Base-by-base conservation (phyloP, 2,329 filamentous ascomycete genomes). In the Chaetothyriales sp. region DNA sequence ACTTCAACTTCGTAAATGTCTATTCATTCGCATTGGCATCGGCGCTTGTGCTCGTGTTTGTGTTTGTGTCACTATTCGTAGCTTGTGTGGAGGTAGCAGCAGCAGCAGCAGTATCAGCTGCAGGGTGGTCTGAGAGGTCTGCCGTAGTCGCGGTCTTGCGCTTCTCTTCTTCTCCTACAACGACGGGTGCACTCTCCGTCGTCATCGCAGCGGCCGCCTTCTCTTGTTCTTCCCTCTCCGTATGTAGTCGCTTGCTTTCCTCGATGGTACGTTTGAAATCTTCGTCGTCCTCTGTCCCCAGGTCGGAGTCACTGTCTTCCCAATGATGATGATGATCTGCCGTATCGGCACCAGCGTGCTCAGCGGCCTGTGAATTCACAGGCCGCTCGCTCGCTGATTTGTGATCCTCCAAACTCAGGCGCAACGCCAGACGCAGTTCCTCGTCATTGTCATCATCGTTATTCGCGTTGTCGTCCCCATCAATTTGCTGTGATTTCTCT, bases 401-500 rank as follows among this genome's bases (percentile, higher is more conserved):
- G 45, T 57, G 53, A n/a, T 74, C 71, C 25, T 68, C 63, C 40
- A 75, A 57, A 52, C 70, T 74, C 46, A 69, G 62, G 5, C 68
- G 64, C 1, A 77, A 59, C 13, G 67, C 72, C 48, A 70, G 67
- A 57, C 74, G 71, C 18, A 76, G 63, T 44, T 69, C 64, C 7
- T 64, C 62, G 40, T 69, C 65, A 48, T 70, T 63, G 47, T 68
- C 62, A 43, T 63, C 61, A 1, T 22, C 18, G 13, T 53, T 49
- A 22, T 15, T 40, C 33, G 15, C 15, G 33, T 40, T 15, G 10
- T 15, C 33, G 15, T 40, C 5, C 15, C 10, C 33, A 40, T 13
- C 33, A 2, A 15, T 13, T 40, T 13, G 10, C 13, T 15, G 10
- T 40, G 33, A 15, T 15, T 15, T 40, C 18, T 48, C 46, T 20